Conservation (phyloP, 169 alveolate genomes). For the Plasmodium inui region DNA sequence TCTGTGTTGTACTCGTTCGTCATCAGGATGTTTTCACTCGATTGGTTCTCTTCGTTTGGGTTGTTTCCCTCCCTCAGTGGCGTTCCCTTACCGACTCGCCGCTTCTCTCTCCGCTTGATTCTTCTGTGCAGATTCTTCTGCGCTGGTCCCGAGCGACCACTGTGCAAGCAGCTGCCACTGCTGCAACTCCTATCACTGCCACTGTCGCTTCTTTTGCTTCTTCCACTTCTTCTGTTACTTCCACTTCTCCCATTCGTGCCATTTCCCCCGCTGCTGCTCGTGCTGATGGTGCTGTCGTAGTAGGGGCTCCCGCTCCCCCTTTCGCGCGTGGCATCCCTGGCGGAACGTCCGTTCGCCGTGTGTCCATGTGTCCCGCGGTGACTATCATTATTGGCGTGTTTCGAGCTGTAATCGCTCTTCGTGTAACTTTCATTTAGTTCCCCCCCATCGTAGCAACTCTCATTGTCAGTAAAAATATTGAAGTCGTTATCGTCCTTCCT, state of each 20-base stretch:
- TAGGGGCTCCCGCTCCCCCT: neutral
- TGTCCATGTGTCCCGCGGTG: neutral
- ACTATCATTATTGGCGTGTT: neutral
- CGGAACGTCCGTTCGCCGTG: neutral
- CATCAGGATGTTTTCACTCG: neutral
- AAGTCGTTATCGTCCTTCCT: neutral
- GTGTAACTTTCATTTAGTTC: constrained; percentile 11
- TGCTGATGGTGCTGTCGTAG: constrained; percentile 14
- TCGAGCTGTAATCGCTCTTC: neutral
- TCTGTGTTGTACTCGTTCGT: constrained; percentile 51
- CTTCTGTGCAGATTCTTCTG: neutral
- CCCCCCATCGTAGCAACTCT: neutral
- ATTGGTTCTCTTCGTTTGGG: neutral
- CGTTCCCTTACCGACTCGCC: neutral
- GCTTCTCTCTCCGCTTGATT: neutral
- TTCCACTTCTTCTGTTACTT: neutral
- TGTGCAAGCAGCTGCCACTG: neutral
- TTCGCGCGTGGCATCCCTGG: neutral
- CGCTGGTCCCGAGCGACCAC: neutral
- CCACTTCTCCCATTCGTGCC: no score
- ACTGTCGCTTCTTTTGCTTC: neutral
- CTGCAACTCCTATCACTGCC: neutral
- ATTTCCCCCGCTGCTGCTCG: constrained; percentile 6
- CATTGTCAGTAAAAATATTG: constrained; percentile 9
- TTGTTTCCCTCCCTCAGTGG: neutral